phyloP scores from a whole-genome alignment of 345 rosid genomes.

The rapeseed (Brassica napus) region Da-Ae NC_063449.1:37117501-37118000 shows the following conservation, averaged over 20 bases:
- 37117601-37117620: background rate
- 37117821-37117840: slow-evolving; percentile 58
- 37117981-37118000: slow-evolving; percentile 66
- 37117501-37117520: slow-evolving; percentile 89
- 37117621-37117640: background rate
- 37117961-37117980: slow-evolving; percentile 79
- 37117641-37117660: background rate
- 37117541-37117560: slow-evolving; percentile 82
- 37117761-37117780: slow-evolving; percentile 57
- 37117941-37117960: slow-evolving; percentile 76
- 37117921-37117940: too few species aligned
- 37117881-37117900: background rate
- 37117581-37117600: background rate
- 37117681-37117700: slow-evolving; percentile 93
- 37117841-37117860: slow-evolving; percentile 10
- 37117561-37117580: slow-evolving; percentile 49
- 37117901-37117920: background rate
- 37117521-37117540: slow-evolving; percentile 89
- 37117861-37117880: background rate
- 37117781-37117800: slow-evolving; percentile 72
- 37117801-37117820: slow-evolving; percentile 84
- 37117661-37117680: slow-evolving; percentile 48
- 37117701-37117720: slow-evolving; percentile 76
- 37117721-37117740: slow-evolving; percentile 47
- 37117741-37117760: slow-evolving; percentile 69